Conservation (phyloP, 139 green algal genomes). For the Coelastrella sp. region DNA sequence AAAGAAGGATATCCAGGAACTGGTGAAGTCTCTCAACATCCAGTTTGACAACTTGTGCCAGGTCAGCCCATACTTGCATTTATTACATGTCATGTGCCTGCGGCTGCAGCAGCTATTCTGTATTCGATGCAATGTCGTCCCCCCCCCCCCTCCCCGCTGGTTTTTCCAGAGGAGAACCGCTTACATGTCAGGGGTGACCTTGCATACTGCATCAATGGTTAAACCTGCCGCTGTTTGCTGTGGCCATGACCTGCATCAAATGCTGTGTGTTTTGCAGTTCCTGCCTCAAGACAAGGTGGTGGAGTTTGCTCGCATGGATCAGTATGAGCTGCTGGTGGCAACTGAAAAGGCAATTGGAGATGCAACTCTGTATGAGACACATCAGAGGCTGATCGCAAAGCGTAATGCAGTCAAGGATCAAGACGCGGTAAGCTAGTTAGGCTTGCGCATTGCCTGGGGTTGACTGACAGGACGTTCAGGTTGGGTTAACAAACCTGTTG, state of each 20-base stretch:
- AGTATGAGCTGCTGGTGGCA: conserved; percentile 85
- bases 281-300: conserved; percentile 96
- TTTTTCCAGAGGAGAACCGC: no score
- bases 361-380: conserved; percentile 75
- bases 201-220: background rate
- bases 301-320: conserved; percentile 90
- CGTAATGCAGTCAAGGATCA: conserved; percentile 62
- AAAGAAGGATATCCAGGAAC: conserved; percentile 71
- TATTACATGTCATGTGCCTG: background rate
- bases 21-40: conserved; percentile 84
- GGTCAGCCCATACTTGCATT: conserved; percentile 44
- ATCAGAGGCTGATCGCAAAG: conserved; percentile 81
- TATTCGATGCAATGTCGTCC: no score
- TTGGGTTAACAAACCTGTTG: no score
- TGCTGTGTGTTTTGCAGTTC: conserved; percentile 75
- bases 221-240: no score
- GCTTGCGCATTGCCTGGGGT: no score
- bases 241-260: no score
- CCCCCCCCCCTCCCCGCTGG: no score
- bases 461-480: no score
- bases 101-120: background rate
- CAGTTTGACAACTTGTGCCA: conserved; percentile 99
- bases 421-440: conserved; percentile 19
- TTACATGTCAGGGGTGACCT: background rate
- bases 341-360: conserved; percentile 94